Evolutionary conservation across 2,329 filamentous ascomycete genomes (phyloP).

Genomic region (Penicillium polonicum): DNA sequence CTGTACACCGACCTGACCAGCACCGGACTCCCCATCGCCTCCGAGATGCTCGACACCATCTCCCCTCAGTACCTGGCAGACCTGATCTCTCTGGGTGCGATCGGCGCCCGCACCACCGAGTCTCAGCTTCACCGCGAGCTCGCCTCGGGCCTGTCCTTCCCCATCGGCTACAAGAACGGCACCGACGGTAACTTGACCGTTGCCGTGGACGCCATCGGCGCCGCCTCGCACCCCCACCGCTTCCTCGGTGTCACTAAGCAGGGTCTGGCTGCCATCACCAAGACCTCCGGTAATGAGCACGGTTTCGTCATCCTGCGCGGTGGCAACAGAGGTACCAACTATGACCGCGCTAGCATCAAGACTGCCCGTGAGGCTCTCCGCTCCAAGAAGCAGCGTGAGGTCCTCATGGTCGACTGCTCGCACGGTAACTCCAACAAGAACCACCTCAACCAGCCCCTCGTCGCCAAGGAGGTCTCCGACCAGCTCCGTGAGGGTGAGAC

Average conservation of each 20-base stretch:
- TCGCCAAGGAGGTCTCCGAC: conserved; percentile 75
- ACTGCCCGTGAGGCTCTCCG: conserved; percentile 72
- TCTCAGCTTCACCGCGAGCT: conserved; percentile 95
- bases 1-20: conserved; percentile 88
- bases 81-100: conserved; percentile 90
- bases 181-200: conserved; percentile 90
- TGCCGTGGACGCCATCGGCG: conserved; percentile 92
- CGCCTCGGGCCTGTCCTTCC: conserved; percentile 91
- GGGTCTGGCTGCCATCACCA: conserved; percentile 89
- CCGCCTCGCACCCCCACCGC: conserved; percentile 67
- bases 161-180: conserved; percentile 99
- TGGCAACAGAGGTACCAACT: conserved; percentile 90
- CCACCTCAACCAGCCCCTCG: conserved; percentile 95
- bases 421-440: conserved; percentile 98
- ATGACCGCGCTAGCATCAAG: conserved; percentile 79
- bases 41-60: conserved; percentile 98
- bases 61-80: conserved; percentile 97
- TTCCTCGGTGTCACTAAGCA: conserved; percentile 99
- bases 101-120: conserved; percentile 94
- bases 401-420: conserved; percentile 98
- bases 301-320: conserved; percentile 95
- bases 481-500: conserved; percentile 86
- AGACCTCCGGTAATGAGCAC: conserved; percentile 91
- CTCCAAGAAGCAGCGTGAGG: conserved; percentile 80
- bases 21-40: conserved; percentile 89